These are phyloP conservation scores for Turnera subulata DNA, from an alignment of 345 rosid species.

Conservation along the genomic window DNA sequence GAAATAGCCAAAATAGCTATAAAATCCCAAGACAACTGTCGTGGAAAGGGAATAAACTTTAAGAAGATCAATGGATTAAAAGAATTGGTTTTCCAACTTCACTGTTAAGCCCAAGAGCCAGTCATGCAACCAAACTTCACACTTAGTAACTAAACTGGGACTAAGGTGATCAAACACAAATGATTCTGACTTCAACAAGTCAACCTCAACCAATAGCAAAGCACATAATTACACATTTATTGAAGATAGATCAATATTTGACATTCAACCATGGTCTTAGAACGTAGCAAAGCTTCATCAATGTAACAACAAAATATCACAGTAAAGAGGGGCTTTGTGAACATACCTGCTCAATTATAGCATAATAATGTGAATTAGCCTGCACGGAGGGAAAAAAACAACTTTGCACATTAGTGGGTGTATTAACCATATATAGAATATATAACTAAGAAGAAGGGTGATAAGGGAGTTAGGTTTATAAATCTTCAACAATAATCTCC, in stretches of 20 bases:
- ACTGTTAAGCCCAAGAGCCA: too few relatives aligned
- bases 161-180: too few relatives aligned
- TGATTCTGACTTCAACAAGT: background rate
- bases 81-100: too few relatives aligned
- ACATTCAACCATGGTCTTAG: background rate
- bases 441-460: background rate
- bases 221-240: background rate
- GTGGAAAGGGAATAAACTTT: too few relatives aligned
- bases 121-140: too few relatives aligned
- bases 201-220: background rate
- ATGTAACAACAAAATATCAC: background rate
- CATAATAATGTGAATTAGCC: conserved; percentile 98
- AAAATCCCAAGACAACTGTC: too few relatives aligned
- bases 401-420: conserved; percentile 4
- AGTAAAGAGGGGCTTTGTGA: background rate
- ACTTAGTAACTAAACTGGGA: too few relatives aligned
- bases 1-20: too few relatives aligned
- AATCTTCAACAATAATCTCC: too few relatives aligned
- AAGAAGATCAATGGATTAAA: too few relatives aligned
- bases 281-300: background rate
- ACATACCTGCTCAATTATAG: conserved; percentile 91
- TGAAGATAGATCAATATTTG: background rate
- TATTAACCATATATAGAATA: background rate
- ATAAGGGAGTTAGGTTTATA: too few relatives aligned
- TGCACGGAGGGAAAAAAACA: conserved; percentile 35